Conservation (phyloP, 2,329 filamentous ascomycete species). For the Ophiostoma fasciatum region DNA sequence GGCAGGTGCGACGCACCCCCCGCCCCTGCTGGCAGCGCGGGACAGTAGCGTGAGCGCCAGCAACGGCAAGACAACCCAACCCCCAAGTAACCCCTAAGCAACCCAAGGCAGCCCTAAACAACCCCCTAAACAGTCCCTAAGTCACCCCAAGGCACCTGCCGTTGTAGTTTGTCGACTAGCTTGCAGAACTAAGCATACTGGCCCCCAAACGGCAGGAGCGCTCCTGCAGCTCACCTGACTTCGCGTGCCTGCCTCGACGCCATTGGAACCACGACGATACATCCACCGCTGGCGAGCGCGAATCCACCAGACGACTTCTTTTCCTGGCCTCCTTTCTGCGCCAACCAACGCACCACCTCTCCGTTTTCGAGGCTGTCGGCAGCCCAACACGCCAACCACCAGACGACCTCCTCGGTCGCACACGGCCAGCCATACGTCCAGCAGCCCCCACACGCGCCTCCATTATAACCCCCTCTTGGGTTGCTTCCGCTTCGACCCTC, state of each 20-base stretch:
- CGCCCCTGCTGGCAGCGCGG: constrained; percentile 1
- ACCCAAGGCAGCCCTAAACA: background rate
- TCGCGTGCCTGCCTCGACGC: constrained; percentile 9
- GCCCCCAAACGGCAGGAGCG: constrained; percentile 1
- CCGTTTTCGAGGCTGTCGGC: constrained; percentile 12
- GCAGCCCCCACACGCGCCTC: constrained; percentile 3
- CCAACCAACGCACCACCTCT: constrained; percentile 11
- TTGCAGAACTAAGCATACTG: no score
- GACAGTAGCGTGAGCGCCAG: constrained; percentile 3
- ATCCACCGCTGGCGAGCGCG: no score
- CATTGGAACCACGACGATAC: constrained; percentile 6
- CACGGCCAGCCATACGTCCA: background rate
- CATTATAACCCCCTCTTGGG: constrained; percentile 12
- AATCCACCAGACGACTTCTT: constrained; percentile 1
- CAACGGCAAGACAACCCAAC: background rate
- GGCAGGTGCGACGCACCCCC: constrained; percentile 12
- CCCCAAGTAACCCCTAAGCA: background rate
- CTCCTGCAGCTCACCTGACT: constrained; percentile 14
- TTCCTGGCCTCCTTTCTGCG: background rate
- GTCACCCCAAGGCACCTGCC: no score
- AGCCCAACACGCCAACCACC: no score
- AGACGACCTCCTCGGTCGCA: no score
- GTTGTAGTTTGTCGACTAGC: no score
- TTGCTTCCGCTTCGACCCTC: constrained; percentile 3
- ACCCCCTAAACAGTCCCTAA: no score